Evolutionary conservation across 768 basidiomycete genomes (phyloP).

Genomic region (Psilocybe cubensis): DNA sequence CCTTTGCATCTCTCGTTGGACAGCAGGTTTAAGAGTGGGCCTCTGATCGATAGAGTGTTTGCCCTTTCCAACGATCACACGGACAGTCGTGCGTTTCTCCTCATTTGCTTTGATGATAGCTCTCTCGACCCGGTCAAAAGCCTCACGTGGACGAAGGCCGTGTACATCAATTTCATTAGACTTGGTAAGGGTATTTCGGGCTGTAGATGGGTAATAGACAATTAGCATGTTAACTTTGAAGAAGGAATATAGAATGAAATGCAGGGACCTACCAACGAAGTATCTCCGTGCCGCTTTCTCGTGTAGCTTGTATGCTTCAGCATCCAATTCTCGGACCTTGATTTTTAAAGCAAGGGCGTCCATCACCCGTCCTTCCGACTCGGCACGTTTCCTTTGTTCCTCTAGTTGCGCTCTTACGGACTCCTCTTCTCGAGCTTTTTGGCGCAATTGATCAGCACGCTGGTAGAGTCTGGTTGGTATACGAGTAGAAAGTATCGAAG

Average conservation of each 20-base stretch:
- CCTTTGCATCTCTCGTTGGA: constrained; percentile 77
- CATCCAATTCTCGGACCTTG: constrained; percentile 39
- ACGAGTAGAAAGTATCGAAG: constrained; percentile 33
- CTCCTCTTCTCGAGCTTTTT: constrained; percentile 44
- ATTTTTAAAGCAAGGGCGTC: constrained; percentile 43
- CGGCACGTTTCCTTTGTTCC: constrained; percentile 29
- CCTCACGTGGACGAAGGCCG: constrained; percentile 50
- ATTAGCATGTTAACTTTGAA: neutral
- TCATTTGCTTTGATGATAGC: constrained; percentile 42
- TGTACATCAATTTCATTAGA: constrained; percentile 50
- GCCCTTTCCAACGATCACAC: constrained; percentile 74
- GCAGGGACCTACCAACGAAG: constrained; percentile 41
- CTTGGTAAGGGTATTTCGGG: constrained; percentile 39
- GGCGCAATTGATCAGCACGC: constrained; percentile 40
- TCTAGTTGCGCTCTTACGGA: constrained; percentile 29
- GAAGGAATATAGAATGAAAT: neutral
- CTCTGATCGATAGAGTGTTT: constrained; percentile 72
- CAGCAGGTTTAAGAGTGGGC: constrained; percentile 82
- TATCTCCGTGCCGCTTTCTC: constrained; percentile 48
- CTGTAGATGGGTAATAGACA: constrained; percentile 25
- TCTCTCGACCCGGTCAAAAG: constrained; percentile 45
- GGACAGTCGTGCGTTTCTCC: constrained; percentile 35
- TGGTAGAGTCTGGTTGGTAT: constrained; percentile 32
- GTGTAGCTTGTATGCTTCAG: constrained; percentile 41
- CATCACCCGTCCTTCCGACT: constrained; percentile 33